Evolutionary conservation across 805 yeast species (phyloP).

Genomic region (Candida pseudoglaebosa): DNA sequence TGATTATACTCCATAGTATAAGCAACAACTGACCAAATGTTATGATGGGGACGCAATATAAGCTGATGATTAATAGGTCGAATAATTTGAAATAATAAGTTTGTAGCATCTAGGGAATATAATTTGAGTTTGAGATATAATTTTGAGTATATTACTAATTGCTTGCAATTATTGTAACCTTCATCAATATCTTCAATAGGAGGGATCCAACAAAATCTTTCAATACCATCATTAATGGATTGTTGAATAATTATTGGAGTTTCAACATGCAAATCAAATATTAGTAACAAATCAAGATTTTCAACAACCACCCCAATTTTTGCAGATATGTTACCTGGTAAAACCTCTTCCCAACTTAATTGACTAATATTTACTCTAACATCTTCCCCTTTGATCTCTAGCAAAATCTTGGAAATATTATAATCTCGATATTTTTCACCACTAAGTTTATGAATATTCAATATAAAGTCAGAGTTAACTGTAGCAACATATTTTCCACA

Average conservation of each 20-base stretch:
- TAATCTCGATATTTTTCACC: background rate
- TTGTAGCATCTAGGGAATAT: conserved; percentile 36
- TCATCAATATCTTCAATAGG: conserved; percentile 1
- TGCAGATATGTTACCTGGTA: conserved; percentile 11
- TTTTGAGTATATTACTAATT: conserved; percentile 28
- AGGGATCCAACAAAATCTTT: conserved; percentile 32
- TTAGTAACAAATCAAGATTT: conserved; percentile 15
- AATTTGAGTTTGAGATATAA: conserved; percentile 24
- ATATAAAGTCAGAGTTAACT: background rate
- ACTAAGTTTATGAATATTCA: background rate
- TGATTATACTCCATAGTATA: conserved; percentile 18
- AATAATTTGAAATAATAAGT: conserved; percentile 25
- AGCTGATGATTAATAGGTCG: conserved; percentile 25
- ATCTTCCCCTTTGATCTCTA: background rate
- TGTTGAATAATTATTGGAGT: conserved; percentile 31
- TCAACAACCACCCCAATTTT: conserved; percentile 29
- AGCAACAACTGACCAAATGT: conserved; percentile 32
- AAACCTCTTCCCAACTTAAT: conserved; percentile 22
- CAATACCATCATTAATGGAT: conserved; percentile 24
- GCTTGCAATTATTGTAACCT: conserved; percentile 30
- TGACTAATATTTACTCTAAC: conserved; percentile 7
- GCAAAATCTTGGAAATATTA: background rate
- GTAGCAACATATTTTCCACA: conserved; percentile 21
- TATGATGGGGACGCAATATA: conserved; percentile 15
- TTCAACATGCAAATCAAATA: conserved; percentile 19